Percentiles rank a stretch among this genome's conserved stretches.
Conservation (phyloP, 148 eudicot genomes). For the Amaranthus hypochondriacus region DNA sequence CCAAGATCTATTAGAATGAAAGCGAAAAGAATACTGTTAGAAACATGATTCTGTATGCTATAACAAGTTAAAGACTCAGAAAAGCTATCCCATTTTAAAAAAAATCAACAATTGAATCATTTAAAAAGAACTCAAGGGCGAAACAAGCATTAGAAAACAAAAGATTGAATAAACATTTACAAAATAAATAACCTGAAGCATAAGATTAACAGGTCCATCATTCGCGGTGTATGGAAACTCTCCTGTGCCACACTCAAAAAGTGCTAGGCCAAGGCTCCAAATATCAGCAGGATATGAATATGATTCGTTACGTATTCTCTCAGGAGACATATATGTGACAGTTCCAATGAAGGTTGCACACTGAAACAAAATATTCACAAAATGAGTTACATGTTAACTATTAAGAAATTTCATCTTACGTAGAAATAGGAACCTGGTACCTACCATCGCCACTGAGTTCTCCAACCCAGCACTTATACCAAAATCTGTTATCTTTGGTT, state of each 20-base stretch:
- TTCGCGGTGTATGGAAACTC: constrained; percentile 78
- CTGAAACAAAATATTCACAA: constrained; percentile 35
- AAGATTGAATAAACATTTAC: not conserved
- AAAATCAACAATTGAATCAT: not conserved
- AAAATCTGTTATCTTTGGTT: constrained; percentile 96
- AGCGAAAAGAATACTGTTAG: not conserved
- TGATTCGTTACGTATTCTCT: constrained; percentile 85
- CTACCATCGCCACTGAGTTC: constrained; percentile 94
- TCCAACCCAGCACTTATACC: constrained; percentile 99
- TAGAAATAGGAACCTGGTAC: constrained; percentile 24
- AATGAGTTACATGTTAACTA: not conserved
- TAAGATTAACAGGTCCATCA: constrained; percentile 93
- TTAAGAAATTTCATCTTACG: not conserved
- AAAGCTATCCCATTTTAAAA: not conserved
- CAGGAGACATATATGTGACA: constrained; percentile 98
- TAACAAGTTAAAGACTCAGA: not conserved
- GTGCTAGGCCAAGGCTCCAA: constrained; percentile 99
- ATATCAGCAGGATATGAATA: constrained; percentile 99
- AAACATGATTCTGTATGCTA: not conserved
- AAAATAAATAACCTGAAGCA: constrained; percentile 64
- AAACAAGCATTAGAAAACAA: not conserved
- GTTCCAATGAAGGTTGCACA: constrained; percentile 99
- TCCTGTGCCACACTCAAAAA: constrained; percentile 94
- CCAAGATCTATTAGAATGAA: constrained; percentile 56
- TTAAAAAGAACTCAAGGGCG: not conserved